Conservation (phyloP, 305 asterid species). For the Solanum hybrid region DNA sequence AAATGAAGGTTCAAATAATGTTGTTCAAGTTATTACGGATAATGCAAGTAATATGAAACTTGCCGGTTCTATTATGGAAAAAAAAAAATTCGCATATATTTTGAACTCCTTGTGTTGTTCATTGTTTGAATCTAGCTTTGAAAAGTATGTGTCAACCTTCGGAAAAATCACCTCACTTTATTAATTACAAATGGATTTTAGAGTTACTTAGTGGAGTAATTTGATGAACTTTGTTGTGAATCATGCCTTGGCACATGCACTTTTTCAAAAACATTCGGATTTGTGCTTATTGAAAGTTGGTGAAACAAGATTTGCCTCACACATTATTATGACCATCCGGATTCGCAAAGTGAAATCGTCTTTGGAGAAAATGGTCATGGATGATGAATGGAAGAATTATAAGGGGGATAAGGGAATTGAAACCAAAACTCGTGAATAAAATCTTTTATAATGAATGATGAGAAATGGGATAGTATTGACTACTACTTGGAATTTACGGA, state of each 20-base stretch:
- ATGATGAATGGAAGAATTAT: not conserved
- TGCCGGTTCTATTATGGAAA: too few species aligned
- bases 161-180: not conserved
- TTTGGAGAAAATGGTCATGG: not conserved
- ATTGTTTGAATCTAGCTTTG: not conserved
- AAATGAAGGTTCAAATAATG: too few species aligned
- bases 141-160: not conserved
- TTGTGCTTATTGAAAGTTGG: not conserved
- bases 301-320: not conserved
- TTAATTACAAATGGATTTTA: not conserved
- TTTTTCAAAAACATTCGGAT: not conserved
- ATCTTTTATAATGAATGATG: not conserved
- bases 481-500: not conserved
- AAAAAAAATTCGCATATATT: too few species aligned
- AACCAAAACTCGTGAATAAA: not conserved
- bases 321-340: not conserved
- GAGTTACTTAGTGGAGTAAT: not conserved
- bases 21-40: too few species aligned
- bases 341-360: not conserved
- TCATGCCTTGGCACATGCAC: not conserved
- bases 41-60: too few species aligned
- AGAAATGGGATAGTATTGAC: not conserved
- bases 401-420: not conserved
- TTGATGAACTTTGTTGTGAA: not conserved
- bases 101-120: not conserved